These are phyloP conservation scores for Talaromyces islandicus DNA, from an alignment of 2,329 filamentous ascomycete species.

Conservation along the genomic window DNA sequence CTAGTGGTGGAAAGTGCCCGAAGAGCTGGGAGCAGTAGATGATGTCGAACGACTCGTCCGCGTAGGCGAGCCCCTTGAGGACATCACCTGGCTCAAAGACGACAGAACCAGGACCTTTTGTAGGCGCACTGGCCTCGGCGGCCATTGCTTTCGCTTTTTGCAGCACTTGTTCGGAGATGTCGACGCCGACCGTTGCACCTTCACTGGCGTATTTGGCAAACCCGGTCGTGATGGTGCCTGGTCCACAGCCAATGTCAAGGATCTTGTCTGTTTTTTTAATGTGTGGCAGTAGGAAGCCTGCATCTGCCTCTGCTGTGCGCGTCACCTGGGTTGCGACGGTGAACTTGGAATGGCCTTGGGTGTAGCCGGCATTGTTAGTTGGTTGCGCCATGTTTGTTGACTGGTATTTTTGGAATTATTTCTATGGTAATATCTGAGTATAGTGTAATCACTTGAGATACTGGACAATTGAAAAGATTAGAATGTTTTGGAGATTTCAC, in stretches of 20 bases:
- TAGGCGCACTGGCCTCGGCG: conserved; percentile 20
- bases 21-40: conserved; percentile 56
- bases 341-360: conserved; percentile 33
- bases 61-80: conserved; percentile 31
- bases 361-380: conserved; percentile 10
- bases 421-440: not conserved
- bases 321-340: conserved; percentile 30
- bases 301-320: conserved; percentile 29
- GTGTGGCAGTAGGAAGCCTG: conserved; percentile 36
- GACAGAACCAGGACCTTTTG: conserved; percentile 19
- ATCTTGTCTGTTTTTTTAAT: conserved; percentile 31
- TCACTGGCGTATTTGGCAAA: conserved; percentile 29
- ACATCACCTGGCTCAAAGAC: conserved; percentile 35
- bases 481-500: not conserved
- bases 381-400: conserved; percentile 9
- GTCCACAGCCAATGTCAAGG: conserved; percentile 42
- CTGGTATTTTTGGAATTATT: not conserved
- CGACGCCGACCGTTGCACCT: conserved; percentile 33
- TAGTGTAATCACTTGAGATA: not conserved
- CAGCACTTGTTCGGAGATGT: conserved; percentile 26
- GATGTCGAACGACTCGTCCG: conserved; percentile 50
- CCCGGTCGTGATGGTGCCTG: conserved; percentile 37
- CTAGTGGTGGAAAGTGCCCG: conserved; percentile 46
- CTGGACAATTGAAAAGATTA: not conserved
- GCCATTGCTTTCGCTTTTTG: conserved; percentile 20